These are phyloP conservation scores for Medicago arabica DNA, from an alignment of 306 rosid species.

Conservation along the genomic window DNA sequence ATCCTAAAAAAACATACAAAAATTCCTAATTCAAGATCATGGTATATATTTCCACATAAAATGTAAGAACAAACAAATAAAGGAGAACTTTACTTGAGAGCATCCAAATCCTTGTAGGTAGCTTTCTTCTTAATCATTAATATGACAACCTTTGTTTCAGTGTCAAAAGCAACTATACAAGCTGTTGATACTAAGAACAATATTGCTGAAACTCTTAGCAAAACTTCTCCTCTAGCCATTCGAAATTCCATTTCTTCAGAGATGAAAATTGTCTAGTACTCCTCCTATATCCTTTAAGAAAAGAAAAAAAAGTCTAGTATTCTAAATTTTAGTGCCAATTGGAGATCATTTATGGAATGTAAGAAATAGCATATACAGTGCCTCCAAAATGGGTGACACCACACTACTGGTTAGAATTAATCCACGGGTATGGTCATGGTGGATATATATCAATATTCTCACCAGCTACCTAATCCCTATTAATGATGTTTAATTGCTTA, in stretches of 20 bases:
- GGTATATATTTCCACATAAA: not conserved
- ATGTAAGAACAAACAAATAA: not conserved
- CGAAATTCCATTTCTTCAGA: slow-evolving; percentile 37
- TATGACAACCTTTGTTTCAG: slow-evolving; percentile 56
- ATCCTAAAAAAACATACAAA: slow-evolving; percentile 45
- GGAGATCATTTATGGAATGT: slow-evolving; percentile 19
- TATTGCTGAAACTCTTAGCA: slow-evolving; percentile 57
- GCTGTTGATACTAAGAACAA: slow-evolving; percentile 51
- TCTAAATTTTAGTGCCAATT: not conserved
- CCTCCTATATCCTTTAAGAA: too few species aligned
- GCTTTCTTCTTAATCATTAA: slow-evolving; percentile 47
- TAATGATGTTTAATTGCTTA: slow-evolving; percentile 7
- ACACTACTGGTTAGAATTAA: not conserved
- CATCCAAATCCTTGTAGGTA: slow-evolving; percentile 59
- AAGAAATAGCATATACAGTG: not conserved
- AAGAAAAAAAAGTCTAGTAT: not conserved
- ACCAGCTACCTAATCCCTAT: slow-evolving; percentile 41
- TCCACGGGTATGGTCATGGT: not conserved
- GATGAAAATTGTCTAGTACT: not conserved
- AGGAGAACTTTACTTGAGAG: slow-evolving; percentile 58
- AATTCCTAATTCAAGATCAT: not conserved
- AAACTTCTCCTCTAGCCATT: slow-evolving; percentile 46
- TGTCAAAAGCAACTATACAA: slow-evolving; percentile 62
- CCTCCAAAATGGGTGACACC: not conserved
- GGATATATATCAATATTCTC: slow-evolving; percentile 12